phyloP scores from a whole-genome alignment of 2,329 filamentous ascomycete species.

The Fusarium algeriense region DNA sequence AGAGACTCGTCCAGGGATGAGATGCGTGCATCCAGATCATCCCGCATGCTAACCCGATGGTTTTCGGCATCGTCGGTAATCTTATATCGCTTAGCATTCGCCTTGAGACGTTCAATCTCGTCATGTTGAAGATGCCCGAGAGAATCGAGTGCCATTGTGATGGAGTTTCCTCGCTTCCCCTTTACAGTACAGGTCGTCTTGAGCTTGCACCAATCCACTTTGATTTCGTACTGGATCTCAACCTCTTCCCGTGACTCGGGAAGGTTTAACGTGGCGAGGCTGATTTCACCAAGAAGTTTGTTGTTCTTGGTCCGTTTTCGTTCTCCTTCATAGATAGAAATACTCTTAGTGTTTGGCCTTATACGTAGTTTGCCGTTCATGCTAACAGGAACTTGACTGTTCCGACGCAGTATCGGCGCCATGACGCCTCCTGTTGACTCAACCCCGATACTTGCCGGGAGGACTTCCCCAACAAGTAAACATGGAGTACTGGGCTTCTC shows the following conservation, averaged over 20 bases:
- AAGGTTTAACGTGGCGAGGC: neutral
- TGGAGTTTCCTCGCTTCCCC: neutral
- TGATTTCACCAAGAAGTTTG: neutral
- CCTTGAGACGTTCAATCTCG: neutral
- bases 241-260: neutral
- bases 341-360: neutral
- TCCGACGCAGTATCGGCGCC: neutral
- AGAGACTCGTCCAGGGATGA: neutral
- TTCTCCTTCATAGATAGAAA: neutral
- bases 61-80: neutral
- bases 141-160: neutral
- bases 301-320: neutral
- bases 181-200: neutral
- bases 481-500: neutral
- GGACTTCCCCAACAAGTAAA: neutral
- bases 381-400: neutral
- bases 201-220: neutral
- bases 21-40: neutral
- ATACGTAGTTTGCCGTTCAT: neutral
- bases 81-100: neutral
- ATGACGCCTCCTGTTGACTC: neutral
- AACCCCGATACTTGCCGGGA: neutral
- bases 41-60: neutral
- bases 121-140: neutral
- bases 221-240: neutral